phyloP scores from a whole-genome alignment of 2,329 filamentous ascomycete species.

The Aureobasidium sp. region DNA sequence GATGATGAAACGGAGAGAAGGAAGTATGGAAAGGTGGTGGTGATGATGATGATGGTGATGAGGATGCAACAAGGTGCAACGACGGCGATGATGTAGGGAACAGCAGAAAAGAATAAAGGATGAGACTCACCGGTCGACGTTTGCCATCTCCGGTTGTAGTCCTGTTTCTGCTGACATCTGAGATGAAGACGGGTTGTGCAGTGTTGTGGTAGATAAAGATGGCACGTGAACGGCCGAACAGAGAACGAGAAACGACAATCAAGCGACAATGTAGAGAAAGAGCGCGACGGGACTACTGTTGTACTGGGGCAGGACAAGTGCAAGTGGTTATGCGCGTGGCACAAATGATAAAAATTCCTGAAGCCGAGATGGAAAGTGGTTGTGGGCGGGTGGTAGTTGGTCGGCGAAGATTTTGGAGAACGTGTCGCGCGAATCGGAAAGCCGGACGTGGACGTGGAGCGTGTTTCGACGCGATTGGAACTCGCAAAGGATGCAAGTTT shows the following conservation, averaged over 20 bases:
- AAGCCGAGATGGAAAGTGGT: neutral
- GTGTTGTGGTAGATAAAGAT: conserved; percentile 4
- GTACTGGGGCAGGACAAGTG: neutral
- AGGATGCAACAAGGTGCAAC: neutral
- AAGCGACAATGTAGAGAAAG: conserved; percentile 10
- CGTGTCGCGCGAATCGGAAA: conserved; percentile 11
- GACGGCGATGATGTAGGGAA: neutral
- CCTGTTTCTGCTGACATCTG: conserved; percentile 12
- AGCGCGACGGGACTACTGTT: conserved; percentile 7
- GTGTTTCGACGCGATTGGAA: conserved; percentile 10
- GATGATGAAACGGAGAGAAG: conserved; percentile 2
- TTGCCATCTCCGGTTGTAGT: conserved; percentile 18
- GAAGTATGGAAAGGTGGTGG: conserved; percentile 11
- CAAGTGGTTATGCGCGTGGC: conserved; percentile 8
- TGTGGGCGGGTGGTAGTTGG: neutral
- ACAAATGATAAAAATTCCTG: conserved; percentile 4
- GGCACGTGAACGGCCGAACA: conserved; percentile 10
- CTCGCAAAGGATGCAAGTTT: conserved; percentile 9
- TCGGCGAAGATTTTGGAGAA: neutral
- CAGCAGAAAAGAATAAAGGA: conserved; percentile 19
- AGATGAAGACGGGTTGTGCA: neutral
- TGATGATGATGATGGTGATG: neutral
- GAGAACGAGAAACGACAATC: conserved; percentile 7
- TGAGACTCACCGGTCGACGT: conserved; percentile 52
- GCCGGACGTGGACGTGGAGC: conserved; percentile 11